These are phyloP conservation scores for Pichia deserticola DNA, from an alignment of 805 yeast genomes.

Conservation along the genomic window DNA sequence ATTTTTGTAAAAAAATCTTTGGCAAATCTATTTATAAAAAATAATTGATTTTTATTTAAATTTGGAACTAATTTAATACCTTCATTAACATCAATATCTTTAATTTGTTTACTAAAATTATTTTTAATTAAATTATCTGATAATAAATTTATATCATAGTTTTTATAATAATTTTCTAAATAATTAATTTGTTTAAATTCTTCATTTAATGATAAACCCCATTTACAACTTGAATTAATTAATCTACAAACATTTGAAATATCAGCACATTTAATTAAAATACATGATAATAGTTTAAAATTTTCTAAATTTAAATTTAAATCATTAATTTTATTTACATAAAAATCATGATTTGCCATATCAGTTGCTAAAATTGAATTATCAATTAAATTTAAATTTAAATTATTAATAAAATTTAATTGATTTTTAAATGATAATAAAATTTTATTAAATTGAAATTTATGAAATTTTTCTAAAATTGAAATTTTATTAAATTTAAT, in stretches of 20 bases:
- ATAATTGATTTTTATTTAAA: conserved; percentile 67
- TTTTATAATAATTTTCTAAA: conserved; percentile 33
- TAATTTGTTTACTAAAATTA: conserved; percentile 8
- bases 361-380: conserved; percentile 69
- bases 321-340: conserved; percentile 46
- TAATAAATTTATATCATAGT: neutral
- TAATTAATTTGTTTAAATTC: conserved; percentile 66
- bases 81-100: conserved; percentile 30
- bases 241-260: conserved; percentile 89
- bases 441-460: conserved; percentile 50
- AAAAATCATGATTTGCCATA: conserved; percentile 82
- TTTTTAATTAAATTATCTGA: conserved; percentile 2
- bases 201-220: conserved; percentile 76
- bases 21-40: conserved; percentile 80
- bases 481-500: conserved; percentile 54
- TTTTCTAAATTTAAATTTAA: conserved; percentile 20
- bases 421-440: conserved; percentile 13
- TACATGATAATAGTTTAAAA: conserved; percentile 44
- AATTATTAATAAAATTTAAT: neutral
- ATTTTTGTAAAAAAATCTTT: conserved; percentile 64
- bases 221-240: conserved; percentile 62
- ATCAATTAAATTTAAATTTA: conserved; percentile 9
- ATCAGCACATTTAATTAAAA: conserved; percentile 90
- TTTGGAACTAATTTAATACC: conserved; percentile 40
- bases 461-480: conserved; percentile 78